phyloP scores from a whole-genome alignment of 2,329 filamentous ascomycete species.

The Claviceps monticola region DNA sequence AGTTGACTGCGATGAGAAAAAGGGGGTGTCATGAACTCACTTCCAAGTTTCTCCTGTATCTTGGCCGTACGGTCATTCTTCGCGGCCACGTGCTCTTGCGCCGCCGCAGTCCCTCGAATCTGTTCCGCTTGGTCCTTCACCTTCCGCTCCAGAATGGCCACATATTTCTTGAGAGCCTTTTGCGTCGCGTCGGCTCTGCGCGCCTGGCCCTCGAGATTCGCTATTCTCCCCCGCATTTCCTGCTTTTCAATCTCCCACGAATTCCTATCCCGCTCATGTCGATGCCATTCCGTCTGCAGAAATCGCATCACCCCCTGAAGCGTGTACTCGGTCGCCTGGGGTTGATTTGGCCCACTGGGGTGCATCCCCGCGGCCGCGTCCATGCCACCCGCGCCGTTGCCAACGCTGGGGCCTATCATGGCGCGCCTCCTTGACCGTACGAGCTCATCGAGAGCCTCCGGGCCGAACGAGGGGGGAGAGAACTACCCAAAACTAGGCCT shows the following conservation, averaged over 20 bases:
- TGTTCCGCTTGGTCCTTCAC: slow-evolving; percentile 70
- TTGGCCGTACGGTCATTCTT: slow-evolving; percentile 39
- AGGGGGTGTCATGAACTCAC: slow-evolving; percentile 20
- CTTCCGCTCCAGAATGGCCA: slow-evolving; percentile 77
- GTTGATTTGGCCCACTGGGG: slow-evolving; percentile 33
- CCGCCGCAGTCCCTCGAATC: slow-evolving; percentile 33
- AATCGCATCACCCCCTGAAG: slow-evolving; percentile 90
- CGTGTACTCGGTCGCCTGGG: slow-evolving; percentile 48
- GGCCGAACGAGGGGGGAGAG: slow-evolving; percentile 10
- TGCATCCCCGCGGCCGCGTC: slow-evolving; percentile 34
- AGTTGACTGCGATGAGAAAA: neutral
- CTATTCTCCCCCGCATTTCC: slow-evolving; percentile 97
- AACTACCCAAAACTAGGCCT: slow-evolving; percentile 7
- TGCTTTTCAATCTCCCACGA: slow-evolving; percentile 98
- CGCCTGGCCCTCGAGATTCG: slow-evolving; percentile 79
- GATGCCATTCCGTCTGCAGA: slow-evolving; percentile 97
- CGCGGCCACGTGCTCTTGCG: slow-evolving; percentile 27
- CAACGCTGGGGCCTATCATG: slow-evolving; percentile 29
- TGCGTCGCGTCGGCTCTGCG: slow-evolving; percentile 78
- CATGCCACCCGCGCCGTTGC: slow-evolving; percentile 32
- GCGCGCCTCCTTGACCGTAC: slow-evolving; percentile 21
- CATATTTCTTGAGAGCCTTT: slow-evolving; percentile 79
- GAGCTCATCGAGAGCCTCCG: slow-evolving; percentile 23
- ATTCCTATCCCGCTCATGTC: slow-evolving; percentile 93
- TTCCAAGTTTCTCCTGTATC: slow-evolving; percentile 42